Percentiles rank a stretch among this genome's conserved stretches.
Conservation (phyloP, 208 protist species). For the Phytomonas sp. region DNA sequence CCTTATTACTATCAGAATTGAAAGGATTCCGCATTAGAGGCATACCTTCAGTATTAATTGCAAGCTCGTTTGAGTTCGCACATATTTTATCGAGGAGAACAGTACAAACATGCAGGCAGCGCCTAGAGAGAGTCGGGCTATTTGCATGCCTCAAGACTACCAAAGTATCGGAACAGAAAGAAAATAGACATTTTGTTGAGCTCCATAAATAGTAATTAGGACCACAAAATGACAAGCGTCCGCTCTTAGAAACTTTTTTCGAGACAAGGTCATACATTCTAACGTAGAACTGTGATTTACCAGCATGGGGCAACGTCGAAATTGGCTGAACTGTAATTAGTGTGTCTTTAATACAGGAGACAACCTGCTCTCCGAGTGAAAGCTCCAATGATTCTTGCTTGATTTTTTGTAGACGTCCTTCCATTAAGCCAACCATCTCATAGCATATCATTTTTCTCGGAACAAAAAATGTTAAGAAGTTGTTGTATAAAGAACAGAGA, state of each 20-base stretch:
- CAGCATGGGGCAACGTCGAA: neutral
- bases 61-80: slow-evolving; percentile 4
- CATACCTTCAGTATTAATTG: slow-evolving; percentile 8
- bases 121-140: neutral
- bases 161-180: slow-evolving; percentile 2
- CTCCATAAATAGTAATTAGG: neutral
- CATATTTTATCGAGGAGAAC: slow-evolving; percentile 3
- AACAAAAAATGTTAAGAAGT: slow-evolving; percentile 1
- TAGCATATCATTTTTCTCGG: slow-evolving; percentile 3
- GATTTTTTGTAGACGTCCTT: slow-evolving; percentile 7
- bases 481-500: neutral
- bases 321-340: slow-evolving; percentile 8
- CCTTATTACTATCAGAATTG: slow-evolving; percentile 4
- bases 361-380: slow-evolving; percentile 8
- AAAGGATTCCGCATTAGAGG: slow-evolving; percentile 26
- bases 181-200: slow-evolving; percentile 6
- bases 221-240: neutral
- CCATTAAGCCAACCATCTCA: slow-evolving; percentile 17
- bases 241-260: neutral
- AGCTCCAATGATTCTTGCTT: slow-evolving; percentile 6
- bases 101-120: neutral
- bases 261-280: neutral
- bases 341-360: slow-evolving; percentile 1
- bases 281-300: neutral
- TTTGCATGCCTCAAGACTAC: neutral